Conservation (phyloP, 352 stramenopile species). For the Phytophthora pluvialis region DNA sequence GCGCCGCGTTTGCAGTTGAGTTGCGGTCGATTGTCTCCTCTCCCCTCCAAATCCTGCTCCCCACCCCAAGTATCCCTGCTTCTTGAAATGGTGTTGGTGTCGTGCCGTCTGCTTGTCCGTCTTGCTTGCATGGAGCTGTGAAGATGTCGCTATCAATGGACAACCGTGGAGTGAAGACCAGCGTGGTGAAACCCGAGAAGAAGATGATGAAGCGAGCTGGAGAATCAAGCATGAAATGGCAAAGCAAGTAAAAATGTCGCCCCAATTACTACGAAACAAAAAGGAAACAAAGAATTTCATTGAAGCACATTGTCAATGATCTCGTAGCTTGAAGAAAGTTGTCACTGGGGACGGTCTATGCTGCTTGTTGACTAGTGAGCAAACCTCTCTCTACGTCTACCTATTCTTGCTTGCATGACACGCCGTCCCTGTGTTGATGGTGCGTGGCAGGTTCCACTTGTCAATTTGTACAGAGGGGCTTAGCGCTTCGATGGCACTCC, state of each 20-base stretch:
- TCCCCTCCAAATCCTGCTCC: conserved; percentile 12
- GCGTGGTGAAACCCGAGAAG: conserved; percentile 14
- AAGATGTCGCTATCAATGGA: conserved; percentile 19
- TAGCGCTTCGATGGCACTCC: conserved; percentile 74
- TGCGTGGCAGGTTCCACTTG: conserved; percentile 6
- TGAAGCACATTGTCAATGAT: conserved; percentile 26
- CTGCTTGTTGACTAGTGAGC: conserved; percentile 31
- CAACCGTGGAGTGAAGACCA: conserved; percentile 15
- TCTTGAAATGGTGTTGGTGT: conserved; percentile 30
- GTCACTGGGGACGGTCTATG: conserved; percentile 27
- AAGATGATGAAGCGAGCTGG: conserved; percentile 19
- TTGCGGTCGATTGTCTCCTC: conserved; percentile 15
- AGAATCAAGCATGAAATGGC: conserved; percentile 28
- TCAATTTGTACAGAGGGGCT: conserved; percentile 20
- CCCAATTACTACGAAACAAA: conserved; percentile 25
- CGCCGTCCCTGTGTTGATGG: conserved; percentile 19
- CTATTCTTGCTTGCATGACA: conserved; percentile 23
- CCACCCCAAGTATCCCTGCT: conserved; percentile 9
- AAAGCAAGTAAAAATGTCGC: conserved; percentile 34
- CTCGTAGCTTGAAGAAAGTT: conserved; percentile 16
- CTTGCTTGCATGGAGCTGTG: conserved; percentile 29
- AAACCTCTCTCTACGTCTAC: conserved; percentile 30
- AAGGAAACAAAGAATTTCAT: conserved; percentile 33
- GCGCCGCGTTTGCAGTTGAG: conserved; percentile 24
- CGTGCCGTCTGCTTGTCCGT: conserved; percentile 27